Base-by-base conservation (phyloP, 345 rosid genomes). In the Melastoma malabathricum region DNA sequence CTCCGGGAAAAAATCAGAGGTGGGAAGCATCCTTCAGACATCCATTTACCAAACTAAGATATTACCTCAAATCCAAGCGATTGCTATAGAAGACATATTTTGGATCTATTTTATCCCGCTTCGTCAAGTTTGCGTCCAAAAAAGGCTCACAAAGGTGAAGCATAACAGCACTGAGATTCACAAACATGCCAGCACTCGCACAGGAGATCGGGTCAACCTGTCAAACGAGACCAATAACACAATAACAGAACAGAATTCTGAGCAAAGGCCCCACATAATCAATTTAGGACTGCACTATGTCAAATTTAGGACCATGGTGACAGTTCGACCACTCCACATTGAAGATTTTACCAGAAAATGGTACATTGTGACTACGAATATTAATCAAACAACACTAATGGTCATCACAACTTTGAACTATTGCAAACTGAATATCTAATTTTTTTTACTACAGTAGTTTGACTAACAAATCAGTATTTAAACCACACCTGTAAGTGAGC, bases 131-230 rank as follows among this genome's bases (percentile, higher is more conserved):
- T 38, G 75, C 70, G 66, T 88, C 99, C 59, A 92, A 67, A 69
- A 92, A 92, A 27, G 97, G 99, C 57, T 92, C 95, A 19, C 94
- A 83, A 43, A 83, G 89, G 13, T 65, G 84, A 53, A 92, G 99
- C 97, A 88, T 84, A 31, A 88, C 89, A 59, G 97, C 97, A 27
- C 99, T 79, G 66, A 88, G 95, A 67, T 83, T 88, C 51, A 83
- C 84, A 77, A 88, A 92, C 99, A 87, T 92, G 68, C 99, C 99
- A 16, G 95, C 83, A 65, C 95, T 87, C 14, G 99, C 97, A 76
- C 97, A 81, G 58, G 93, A 81, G 50, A 88, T 53, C 54, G 81
- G 89, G 67, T 92, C 99, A 68, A 88, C 95, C 99, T 92, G 79
- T 25, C 48, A 74, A 56, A 50, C 27, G 62, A 20, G 41, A 34